These are phyloP conservation scores for Violaceomyces palustris DNA, from an alignment of 1,284 basidiomycete genomes.

Conservation along the genomic window DNA sequence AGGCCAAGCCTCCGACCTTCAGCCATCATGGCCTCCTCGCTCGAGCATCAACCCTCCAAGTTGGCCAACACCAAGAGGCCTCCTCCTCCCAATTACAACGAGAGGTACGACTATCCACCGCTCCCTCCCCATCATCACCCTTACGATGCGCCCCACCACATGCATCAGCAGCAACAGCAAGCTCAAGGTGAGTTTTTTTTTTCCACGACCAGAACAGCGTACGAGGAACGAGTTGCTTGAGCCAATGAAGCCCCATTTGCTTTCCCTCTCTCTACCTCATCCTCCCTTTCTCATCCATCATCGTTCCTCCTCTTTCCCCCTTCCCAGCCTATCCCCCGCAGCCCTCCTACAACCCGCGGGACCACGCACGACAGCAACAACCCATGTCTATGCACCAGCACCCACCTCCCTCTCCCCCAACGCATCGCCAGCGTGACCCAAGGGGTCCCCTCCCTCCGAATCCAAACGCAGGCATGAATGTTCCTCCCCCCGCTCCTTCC, in stretches of 20 bases:
- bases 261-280: neutral
- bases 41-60: constrained; percentile 25
- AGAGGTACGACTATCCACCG: constrained; percentile 28
- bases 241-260: neutral
- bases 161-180: constrained; percentile 23
- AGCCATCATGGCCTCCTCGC: constrained; percentile 21
- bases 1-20: neutral
- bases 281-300: neutral
- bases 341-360: constrained; percentile 17
- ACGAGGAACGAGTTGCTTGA: neutral
- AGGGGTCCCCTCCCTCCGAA: no score
- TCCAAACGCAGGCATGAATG: no score
- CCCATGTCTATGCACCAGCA: constrained; percentile 22
- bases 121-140: no score
- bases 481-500: no score
- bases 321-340: constrained; percentile 17
- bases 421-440: no score
- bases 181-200: constrained; percentile 13
- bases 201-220: neutral
- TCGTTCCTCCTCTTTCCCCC: neutral
- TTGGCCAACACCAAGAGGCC: constrained; percentile 19
- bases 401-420: constrained; percentile 20
- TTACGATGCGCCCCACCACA: constrained; percentile 26
- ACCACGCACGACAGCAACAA: constrained; percentile 10
- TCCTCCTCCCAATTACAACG: constrained; percentile 14